phyloP scores from a whole-genome alignment of 2,329 filamentous ascomycete genomes.

The Fusarium sacchari region DNA sequence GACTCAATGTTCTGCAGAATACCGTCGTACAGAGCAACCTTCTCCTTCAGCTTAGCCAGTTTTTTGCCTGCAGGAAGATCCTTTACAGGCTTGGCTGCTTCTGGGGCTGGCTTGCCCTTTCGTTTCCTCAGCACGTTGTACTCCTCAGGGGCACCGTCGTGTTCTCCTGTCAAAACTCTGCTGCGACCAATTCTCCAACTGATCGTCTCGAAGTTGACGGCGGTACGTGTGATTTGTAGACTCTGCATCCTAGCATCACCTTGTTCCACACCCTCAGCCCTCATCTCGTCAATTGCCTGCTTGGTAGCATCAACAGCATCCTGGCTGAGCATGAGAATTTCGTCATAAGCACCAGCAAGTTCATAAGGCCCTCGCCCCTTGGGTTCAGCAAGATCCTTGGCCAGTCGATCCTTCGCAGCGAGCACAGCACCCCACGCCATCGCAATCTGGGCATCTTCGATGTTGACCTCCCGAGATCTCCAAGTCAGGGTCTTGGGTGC shows the following conservation, averaged over 20 bases:
- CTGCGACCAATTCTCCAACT: constrained; percentile 96
- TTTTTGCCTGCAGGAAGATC: constrained; percentile 79
- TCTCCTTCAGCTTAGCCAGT: constrained; percentile 83
- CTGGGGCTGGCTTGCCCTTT: constrained; percentile 47
- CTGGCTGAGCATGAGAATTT: constrained; percentile 88
- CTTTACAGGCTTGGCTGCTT: constrained; percentile 59
- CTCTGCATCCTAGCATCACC: constrained; percentile 90
- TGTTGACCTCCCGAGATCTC: constrained; percentile 84
- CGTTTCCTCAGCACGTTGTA: constrained; percentile 63
- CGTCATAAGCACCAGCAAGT: constrained; percentile 88
- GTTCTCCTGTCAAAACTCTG: constrained; percentile 82
- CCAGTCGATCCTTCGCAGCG: constrained; percentile 60
- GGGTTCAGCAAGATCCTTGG: constrained; percentile 58
- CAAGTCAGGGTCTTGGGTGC: constrained; percentile 82
- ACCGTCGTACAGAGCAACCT: constrained; percentile 89
- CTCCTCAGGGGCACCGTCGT: constrained; percentile 76
- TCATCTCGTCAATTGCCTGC: constrained; percentile 89
- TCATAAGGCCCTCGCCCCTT: constrained; percentile 65
- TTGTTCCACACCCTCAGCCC: constrained; percentile 82
- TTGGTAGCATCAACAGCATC: constrained; percentile 95
- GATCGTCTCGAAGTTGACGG: constrained; percentile 92
- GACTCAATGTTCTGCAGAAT: constrained; percentile 91
- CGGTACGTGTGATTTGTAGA: constrained; percentile 89
- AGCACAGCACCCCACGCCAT: constrained; percentile 79
- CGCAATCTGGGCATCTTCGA: constrained; percentile 93